Evolutionary conservation across 148 eudicot species (phyloP).

Genomic region (Silene latifolia): DNA sequence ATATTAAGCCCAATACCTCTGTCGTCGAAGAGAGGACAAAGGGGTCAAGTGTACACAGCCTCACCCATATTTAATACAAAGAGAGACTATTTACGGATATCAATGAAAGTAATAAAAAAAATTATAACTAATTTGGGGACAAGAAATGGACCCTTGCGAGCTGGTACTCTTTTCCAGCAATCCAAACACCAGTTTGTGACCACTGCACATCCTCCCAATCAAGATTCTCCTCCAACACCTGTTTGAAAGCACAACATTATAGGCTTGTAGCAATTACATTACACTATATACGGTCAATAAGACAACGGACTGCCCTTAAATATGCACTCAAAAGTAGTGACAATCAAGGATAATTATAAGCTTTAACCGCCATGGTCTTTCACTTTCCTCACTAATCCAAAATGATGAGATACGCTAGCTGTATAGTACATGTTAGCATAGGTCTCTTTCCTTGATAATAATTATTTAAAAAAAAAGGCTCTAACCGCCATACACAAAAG

Average conservation of each 20-base stretch:
- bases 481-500: too few species aligned
- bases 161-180: conserved; percentile 74
- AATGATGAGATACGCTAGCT: too few species aligned
- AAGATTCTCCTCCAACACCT: conserved; percentile 82
- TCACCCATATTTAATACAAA: background rate
- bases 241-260: conserved; percentile 10
- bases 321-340: background rate
- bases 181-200: conserved; percentile 85
- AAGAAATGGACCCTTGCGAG: conserved; percentile 80
- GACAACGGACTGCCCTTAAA: background rate
- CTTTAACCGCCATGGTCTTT: too few species aligned
- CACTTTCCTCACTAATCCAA: too few species aligned
- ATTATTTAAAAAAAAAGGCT: too few species aligned
- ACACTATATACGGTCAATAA: background rate
- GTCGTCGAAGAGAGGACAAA: too few species aligned
- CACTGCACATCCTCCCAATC: conserved; percentile 94
- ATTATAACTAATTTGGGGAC: conserved; percentile 47
- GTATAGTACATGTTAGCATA: too few species aligned
- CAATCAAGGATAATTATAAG: too few species aligned
- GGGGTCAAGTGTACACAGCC: background rate
- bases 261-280: background rate
- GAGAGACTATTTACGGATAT: background rate
- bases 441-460: too few species aligned
- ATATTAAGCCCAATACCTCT: background rate
- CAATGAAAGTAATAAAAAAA: background rate